A percentile compares a stretch with the other conserved stretches of the same genome.
phyloP scores from a whole-genome alignment of 179 eudicot genomes.

The Spergularia azorica region DNA sequence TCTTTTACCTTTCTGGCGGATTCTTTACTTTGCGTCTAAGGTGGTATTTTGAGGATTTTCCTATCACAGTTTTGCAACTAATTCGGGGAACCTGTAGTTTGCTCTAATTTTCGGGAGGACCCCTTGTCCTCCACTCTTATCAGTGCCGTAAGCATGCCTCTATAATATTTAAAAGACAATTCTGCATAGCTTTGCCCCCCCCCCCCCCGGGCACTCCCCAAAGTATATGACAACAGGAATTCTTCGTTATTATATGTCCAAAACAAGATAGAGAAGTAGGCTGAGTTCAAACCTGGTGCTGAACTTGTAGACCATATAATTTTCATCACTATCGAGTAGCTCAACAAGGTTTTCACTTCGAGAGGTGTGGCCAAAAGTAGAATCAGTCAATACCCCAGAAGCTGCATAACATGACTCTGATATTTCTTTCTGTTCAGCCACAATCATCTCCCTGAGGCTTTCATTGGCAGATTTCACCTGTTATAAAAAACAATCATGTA shows the following conservation, averaged over 20 bases:
- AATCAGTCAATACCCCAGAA: constrained; percentile 62
- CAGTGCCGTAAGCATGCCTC: too few relatives aligned
- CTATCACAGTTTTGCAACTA: too few relatives aligned
- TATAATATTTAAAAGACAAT: too few relatives aligned
- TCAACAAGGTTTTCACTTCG: constrained; percentile 72
- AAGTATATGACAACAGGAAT: neutral
- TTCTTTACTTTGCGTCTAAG: too few relatives aligned
- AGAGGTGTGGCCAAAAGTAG: constrained; percentile 59
- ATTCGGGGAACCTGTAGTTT: too few relatives aligned
- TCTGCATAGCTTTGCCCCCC: too few relatives aligned
- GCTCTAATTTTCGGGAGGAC: too few relatives aligned
- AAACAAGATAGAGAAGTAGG: neutral
- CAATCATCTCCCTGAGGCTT: constrained; percentile 54
- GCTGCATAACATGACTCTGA: constrained; percentile 59
- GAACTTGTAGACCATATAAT: constrained; percentile 59
- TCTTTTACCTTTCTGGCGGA: too few relatives aligned
- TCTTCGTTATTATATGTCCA: neutral
- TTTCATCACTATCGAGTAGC: constrained; percentile 51
- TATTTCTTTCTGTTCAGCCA: constrained; percentile 54
- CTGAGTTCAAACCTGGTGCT: constrained; percentile 46
- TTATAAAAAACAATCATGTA: constrained; percentile 5
- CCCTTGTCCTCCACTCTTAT: too few relatives aligned
- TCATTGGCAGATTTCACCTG: constrained; percentile 61
- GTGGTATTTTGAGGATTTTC: too few relatives aligned
- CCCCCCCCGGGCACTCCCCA: too few relatives aligned